Conservation (phyloP, 257 asterid species). For the Scutellaria baicalensis region DNA sequence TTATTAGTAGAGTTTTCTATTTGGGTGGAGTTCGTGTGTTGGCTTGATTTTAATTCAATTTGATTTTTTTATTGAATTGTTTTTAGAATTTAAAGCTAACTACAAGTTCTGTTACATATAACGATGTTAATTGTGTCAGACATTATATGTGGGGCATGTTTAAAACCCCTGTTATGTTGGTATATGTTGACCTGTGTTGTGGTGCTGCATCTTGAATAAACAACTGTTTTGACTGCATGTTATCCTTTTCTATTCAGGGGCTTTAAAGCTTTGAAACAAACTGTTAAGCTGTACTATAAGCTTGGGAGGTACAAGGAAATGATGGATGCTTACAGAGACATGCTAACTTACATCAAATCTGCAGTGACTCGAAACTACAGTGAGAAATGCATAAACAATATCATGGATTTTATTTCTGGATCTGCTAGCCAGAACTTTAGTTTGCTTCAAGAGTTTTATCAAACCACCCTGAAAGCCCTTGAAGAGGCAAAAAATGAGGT, state of each 20-base stretch:
- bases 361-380: constrained; percentile 99
- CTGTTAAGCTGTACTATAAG: constrained; percentile 91
- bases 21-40: background rate
- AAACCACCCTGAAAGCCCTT: constrained; percentile 87
- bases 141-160: background rate
- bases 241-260: constrained; percentile 60
- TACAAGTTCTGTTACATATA: background rate
- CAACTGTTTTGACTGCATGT: constrained; percentile 6
- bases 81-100: background rate
- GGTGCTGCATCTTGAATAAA: background rate
- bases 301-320: constrained; percentile 84
- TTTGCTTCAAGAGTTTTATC: constrained; percentile 86
- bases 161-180: background rate
- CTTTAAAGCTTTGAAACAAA: constrained; percentile 94
- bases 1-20: background rate
- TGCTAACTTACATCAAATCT: constrained; percentile 86
- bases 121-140: constrained; percentile 1
- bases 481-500: constrained; percentile 99
- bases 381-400: constrained; percentile 89
- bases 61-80: background rate
- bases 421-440: constrained; percentile 91
- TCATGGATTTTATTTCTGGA: constrained; percentile 97
- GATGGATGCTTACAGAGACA: constrained; percentile 95
- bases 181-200: constrained; percentile 1
- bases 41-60: background rate